Conservation (phyloP, 179 eudicot species). For the Drosera spatulata region DNA sequence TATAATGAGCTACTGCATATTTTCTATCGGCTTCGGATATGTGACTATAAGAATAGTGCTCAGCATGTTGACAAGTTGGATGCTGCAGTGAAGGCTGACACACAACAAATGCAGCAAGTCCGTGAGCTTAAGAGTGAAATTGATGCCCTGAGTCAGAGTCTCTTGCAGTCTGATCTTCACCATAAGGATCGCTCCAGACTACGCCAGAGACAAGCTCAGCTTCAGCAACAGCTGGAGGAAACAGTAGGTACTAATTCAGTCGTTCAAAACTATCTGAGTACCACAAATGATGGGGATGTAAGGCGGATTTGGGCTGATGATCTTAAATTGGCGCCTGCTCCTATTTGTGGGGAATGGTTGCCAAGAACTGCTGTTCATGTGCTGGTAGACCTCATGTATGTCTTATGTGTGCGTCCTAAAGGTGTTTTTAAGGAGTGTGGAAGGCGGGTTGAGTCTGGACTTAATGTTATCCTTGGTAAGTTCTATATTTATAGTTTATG, state of each 20-base stretch:
- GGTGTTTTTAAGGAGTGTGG: constrained; percentile 89
- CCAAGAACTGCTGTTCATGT: constrained; percentile 91
- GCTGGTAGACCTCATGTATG: constrained; percentile 79
- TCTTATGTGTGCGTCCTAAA: constrained; percentile 82
- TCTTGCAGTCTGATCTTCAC: constrained; percentile 45
- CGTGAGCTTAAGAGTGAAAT: constrained; percentile 59
- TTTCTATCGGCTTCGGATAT: constrained; percentile 84
- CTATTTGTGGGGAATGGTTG: constrained; percentile 96
- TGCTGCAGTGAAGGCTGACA: constrained; percentile 82
- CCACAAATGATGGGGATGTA: constrained; percentile 53
- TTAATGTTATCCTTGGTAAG: constrained; percentile 67
- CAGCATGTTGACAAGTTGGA: constrained; percentile 78
- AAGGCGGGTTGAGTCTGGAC: constrained; percentile 78
- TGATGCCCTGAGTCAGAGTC: constrained; percentile 35
- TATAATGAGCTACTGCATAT: constrained; percentile 78
- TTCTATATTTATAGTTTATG: neutral
- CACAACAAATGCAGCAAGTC: constrained; percentile 40
- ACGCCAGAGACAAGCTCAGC: constrained; percentile 44
- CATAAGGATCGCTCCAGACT: constrained; percentile 45
- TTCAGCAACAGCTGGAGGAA: constrained; percentile 50
- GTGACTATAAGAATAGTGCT: constrained; percentile 84
- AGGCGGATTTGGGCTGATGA: constrained; percentile 54
- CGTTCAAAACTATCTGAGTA: constrained; percentile 33
- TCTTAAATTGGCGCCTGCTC: constrained; percentile 85
- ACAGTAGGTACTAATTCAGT: constrained; percentile 23